Conservation (phyloP, 2,329 filamentous ascomycete species). For the Hypoxylon rubiginosum region DNA sequence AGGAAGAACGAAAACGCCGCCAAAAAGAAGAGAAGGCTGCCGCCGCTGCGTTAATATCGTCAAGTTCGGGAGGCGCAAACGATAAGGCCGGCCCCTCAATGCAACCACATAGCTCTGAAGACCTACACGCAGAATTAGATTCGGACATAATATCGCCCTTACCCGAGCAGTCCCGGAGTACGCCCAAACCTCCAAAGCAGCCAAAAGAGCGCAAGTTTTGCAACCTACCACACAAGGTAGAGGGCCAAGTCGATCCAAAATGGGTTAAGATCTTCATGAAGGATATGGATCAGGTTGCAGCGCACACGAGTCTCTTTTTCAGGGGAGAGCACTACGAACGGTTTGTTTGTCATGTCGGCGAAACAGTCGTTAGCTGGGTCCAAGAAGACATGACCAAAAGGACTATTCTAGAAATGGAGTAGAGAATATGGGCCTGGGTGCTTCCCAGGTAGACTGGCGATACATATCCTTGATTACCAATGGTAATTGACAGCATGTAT, state of each 20-base stretch:
- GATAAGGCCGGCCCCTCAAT: constrained; percentile 33
- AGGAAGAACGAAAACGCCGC: constrained; percentile 55
- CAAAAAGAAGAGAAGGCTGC: constrained; percentile 40
- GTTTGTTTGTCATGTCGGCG: constrained; percentile 81
- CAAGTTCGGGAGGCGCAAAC: constrained; percentile 30
- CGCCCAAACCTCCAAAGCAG: constrained; percentile 43
- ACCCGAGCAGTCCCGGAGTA: constrained; percentile 5
- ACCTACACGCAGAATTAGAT: constrained; percentile 15
- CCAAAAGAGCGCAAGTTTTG: constrained; percentile 82
- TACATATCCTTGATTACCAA: constrained; percentile 3
- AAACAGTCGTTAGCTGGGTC: constrained; percentile 77
- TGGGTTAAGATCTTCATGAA: constrained; percentile 88
- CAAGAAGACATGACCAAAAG: constrained; percentile 68
- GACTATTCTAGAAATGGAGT: constrained; percentile 52
- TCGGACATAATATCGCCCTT: constrained; percentile 23
- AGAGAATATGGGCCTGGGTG: background rate
- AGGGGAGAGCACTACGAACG: constrained; percentile 78
- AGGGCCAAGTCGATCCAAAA: constrained; percentile 72
- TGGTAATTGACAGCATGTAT: background rate
- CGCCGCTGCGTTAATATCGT: constrained; percentile 11
- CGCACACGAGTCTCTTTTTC: constrained; percentile 87
- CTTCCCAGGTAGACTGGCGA: background rate
- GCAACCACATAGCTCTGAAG: constrained; percentile 49
- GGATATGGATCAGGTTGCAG: constrained; percentile 85
- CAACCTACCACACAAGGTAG: constrained; percentile 70